A percentile compares a stretch with the other conserved stretches of the same genome.
Conservation (phyloP, 176 grass and related monocot genomes). For the Elymus sibiricus region DNA sequence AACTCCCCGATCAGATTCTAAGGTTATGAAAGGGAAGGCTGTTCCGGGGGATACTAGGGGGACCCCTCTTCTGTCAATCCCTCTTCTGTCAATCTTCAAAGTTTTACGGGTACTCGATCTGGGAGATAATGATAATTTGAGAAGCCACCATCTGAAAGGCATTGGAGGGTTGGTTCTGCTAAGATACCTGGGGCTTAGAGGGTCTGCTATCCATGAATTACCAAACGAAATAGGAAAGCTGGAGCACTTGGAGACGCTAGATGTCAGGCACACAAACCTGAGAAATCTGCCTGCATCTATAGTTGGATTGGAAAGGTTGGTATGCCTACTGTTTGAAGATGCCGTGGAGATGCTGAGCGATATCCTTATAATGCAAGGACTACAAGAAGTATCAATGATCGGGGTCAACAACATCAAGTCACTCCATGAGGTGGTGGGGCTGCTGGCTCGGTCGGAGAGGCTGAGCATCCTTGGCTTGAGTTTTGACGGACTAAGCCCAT, state of each 20-base stretch:
- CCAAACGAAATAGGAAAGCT: neutral
- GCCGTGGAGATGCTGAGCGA: fast-evolving
- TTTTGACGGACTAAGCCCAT: no score
- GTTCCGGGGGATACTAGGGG: neutral
- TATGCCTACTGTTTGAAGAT: neutral
- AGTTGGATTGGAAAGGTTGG: neutral
- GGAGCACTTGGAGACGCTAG: neutral
- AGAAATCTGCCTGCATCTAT: neutral
- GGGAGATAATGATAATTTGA: neutral
- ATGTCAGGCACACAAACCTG: neutral
- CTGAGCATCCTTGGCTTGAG: neutral
- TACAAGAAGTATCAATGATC: neutral
- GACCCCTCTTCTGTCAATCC: no score
- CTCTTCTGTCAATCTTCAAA: neutral
- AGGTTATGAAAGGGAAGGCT: no score
- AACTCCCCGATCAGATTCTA: no score
- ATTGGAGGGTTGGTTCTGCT: neutral
- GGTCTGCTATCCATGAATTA: neutral
- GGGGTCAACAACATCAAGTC: neutral
- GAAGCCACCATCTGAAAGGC: neutral
- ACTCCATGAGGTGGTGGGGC: no score
- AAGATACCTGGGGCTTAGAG: slow-evolving; percentile 1
- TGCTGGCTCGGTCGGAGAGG: neutral
- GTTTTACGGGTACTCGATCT: slow-evolving; percentile 9
- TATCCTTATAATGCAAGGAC: neutral